A percentile compares a stretch with the other conserved stretches of the same genome.
Evolutionary conservation across 768 basidiomycete species (phyloP).

Genomic region (Tremella yokohamensis): DNA sequence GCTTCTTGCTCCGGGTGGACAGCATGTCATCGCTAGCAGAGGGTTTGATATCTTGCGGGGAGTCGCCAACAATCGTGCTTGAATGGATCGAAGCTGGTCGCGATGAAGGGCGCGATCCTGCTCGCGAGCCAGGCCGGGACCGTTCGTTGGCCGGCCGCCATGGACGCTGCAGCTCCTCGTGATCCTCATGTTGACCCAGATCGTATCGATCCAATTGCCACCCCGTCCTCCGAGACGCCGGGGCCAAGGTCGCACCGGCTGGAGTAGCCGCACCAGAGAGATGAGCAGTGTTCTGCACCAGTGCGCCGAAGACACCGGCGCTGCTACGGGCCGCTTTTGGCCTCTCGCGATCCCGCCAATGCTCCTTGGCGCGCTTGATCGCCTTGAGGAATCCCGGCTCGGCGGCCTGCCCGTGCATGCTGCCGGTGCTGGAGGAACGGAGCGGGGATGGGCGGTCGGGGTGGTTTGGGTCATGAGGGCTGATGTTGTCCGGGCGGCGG

Average conservation of each 20-base stretch:
- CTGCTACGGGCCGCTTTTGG: slow-evolving; percentile 56
- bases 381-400: slow-evolving; percentile 23
- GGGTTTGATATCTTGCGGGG: slow-evolving; percentile 8
- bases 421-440: slow-evolving; percentile 14
- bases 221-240: slow-evolving; percentile 63
- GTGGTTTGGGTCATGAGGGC: neutral
- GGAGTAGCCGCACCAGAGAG: slow-evolving; percentile 59
- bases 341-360: slow-evolving; percentile 35
- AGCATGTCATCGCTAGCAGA: slow-evolving; percentile 9
- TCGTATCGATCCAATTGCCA: slow-evolving; percentile 63
- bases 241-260: slow-evolving; percentile 55
- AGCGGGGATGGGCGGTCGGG: neutral
- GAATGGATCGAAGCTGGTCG: slow-evolving; percentile 39
- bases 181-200: neutral
- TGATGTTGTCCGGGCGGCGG: neutral
- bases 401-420: slow-evolving; percentile 1
- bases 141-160: slow-evolving; percentile 28
- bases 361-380: slow-evolving; percentile 26
- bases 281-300: slow-evolving; percentile 68
- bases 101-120: slow-evolving; percentile 22
- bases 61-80: slow-evolving; percentile 35
- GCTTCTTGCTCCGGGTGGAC: slow-evolving; percentile 10
- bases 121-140: slow-evolving; percentile 18
- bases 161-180: slow-evolving; percentile 4
- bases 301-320: slow-evolving; percentile 66